Conservation (phyloP, 225 moss, liverwort and hornwort species). For the Sphagnum contortum region DNA sequence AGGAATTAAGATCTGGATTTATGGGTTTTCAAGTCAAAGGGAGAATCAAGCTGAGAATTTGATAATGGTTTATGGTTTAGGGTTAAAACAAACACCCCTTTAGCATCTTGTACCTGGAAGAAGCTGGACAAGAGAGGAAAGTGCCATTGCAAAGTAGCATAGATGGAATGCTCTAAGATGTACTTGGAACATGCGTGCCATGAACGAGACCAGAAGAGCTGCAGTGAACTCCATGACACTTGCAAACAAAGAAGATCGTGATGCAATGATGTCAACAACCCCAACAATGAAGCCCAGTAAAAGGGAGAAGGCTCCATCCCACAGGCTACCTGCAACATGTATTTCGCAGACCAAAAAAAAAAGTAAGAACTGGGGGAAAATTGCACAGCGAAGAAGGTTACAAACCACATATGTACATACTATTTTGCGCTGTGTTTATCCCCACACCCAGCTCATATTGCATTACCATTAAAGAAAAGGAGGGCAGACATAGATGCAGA, state of each 20-base stretch:
- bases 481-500: slow-evolving; percentile 46
- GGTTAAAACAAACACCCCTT: too few relatives aligned
- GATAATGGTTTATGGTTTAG: too few relatives aligned
- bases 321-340: slow-evolving; percentile 18
- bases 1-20: too few relatives aligned
- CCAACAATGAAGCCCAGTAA: slow-evolving; percentile 39
- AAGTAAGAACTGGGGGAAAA: too few relatives aligned
- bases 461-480: slow-evolving; percentile 37
- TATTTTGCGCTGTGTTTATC: too few relatives aligned
- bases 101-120: slow-evolving; percentile 16
- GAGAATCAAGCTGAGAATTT: too few relatives aligned
- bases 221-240: slow-evolving; percentile 49
- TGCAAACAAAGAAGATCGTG: slow-evolving; percentile 28
- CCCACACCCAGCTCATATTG: too few relatives aligned
- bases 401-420: too few relatives aligned
- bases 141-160: slow-evolving; percentile 58
- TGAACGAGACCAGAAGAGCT: slow-evolving; percentile 46
- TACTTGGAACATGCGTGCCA: slow-evolving; percentile 36
- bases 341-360: too few relatives aligned
- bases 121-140: slow-evolving; percentile 44
- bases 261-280: slow-evolving; percentile 37
- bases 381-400: too few relatives aligned
- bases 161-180: slow-evolving; percentile 21
- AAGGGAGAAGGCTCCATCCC: slow-evolving; percentile 36
- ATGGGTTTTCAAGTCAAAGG: too few relatives aligned